Percentiles rank a stretch among this genome's conserved stretches.
Evolutionary conservation across 257 asterid genomes (phyloP).

Genomic region (Salvia rosmarinus): DNA sequence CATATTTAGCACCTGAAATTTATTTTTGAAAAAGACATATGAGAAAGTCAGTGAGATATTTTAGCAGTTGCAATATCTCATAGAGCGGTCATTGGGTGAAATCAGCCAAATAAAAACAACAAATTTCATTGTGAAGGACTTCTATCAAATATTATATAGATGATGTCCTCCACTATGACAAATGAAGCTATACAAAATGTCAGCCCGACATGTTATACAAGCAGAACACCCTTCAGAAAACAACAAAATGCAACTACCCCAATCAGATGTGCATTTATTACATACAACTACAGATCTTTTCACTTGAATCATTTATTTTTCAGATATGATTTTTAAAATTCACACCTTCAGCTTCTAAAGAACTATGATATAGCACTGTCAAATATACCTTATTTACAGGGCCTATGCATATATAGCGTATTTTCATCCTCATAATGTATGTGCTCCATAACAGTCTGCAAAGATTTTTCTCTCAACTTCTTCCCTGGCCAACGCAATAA

Average conservation of each 20-base stretch:
- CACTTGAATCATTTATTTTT: slow-evolving; percentile 8
- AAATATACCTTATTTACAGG: slow-evolving; percentile 90
- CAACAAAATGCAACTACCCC: slow-evolving; percentile 17
- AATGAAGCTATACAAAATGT: background rate
- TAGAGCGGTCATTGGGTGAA: slow-evolving; percentile 15
- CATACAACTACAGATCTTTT: slow-evolving; percentile 20
- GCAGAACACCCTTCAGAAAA: background rate
- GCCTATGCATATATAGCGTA: slow-evolving; percentile 92
- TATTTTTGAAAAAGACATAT: background rate
- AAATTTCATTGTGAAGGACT: slow-evolving; percentile 10
- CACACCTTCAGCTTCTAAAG: background rate
- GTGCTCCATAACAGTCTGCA: slow-evolving; percentile 78
- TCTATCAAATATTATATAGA: background rate
- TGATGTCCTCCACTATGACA: slow-evolving; percentile 14
- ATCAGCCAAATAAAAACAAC: slow-evolving; percentile 21
- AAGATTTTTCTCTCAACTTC: slow-evolving; percentile 79
- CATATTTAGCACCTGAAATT: slow-evolving; percentile 81
- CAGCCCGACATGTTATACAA: slow-evolving; percentile 13
- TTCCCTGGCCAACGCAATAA: slow-evolving; percentile 93
- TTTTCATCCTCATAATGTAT: slow-evolving; percentile 97
- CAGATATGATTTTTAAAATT: slow-evolving; percentile 19
- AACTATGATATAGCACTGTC: slow-evolving; percentile 20
- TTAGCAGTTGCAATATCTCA: slow-evolving; percentile 21
- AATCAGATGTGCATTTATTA: background rate
- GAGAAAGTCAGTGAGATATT: slow-evolving; percentile 22